phyloP scores from a whole-genome alignment of 2,329 filamentous ascomycete species.

The Elsinoe australis region DNA sequence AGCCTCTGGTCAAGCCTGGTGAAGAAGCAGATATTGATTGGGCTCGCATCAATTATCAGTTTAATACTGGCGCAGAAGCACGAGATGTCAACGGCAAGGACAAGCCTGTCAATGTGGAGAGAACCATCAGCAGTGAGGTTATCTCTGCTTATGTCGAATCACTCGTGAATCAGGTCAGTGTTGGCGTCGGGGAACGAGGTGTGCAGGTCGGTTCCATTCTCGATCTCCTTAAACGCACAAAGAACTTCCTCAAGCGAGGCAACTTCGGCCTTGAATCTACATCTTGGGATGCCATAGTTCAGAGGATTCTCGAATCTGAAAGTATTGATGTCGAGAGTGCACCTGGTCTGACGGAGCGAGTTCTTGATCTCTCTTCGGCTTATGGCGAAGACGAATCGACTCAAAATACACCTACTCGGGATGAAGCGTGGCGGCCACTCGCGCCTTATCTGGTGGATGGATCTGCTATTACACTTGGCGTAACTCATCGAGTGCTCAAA shows the following conservation, averaged over 20 bases:
- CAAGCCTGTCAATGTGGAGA: slow-evolving; percentile 25
- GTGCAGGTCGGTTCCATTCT: slow-evolving; percentile 32
- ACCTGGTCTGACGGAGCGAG: slow-evolving; percentile 31
- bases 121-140: slow-evolving; percentile 52
- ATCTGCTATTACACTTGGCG: slow-evolving; percentile 35
- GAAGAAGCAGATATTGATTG: slow-evolving; percentile 26
- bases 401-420: slow-evolving; percentile 27
- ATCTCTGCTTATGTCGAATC: slow-evolving; percentile 49
- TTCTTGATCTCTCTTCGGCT: slow-evolving; percentile 33
- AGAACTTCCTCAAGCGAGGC: slow-evolving; percentile 32
- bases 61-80: slow-evolving; percentile 23
- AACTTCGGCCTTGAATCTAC: slow-evolving; percentile 35
- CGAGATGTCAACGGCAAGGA: neutral
- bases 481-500: slow-evolving; percentile 38
- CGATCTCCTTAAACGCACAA: slow-evolving; percentile 30
- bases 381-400: slow-evolving; percentile 36
- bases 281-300: slow-evolving; percentile 41
- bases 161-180: slow-evolving; percentile 39
- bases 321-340: slow-evolving; percentile 39
- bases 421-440: slow-evolving; percentile 22
- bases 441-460: slow-evolving; percentile 39
- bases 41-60: slow-evolving; percentile 27
- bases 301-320: slow-evolving; percentile 47
- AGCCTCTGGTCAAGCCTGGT: slow-evolving; percentile 24
- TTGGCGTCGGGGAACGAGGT: slow-evolving; percentile 38